Evolutionary conservation across 495 filamentous ascomycete species (phyloP).

Genomic region (Coniosporium apollinis): DNA sequence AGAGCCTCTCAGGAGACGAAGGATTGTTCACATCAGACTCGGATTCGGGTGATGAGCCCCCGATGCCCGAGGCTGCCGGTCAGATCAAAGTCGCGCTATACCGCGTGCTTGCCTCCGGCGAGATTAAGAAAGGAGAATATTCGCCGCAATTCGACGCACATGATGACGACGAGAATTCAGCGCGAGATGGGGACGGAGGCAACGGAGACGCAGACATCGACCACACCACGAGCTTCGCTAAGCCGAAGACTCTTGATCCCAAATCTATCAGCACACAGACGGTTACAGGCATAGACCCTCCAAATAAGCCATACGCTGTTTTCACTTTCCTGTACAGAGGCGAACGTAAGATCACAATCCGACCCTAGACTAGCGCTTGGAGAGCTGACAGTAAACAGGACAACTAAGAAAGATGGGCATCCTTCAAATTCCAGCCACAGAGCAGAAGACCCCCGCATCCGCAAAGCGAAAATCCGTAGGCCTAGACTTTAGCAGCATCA

Average conservation of each 20-base stretch:
- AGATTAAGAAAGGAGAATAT: constrained; percentile 94
- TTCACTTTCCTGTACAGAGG: constrained; percentile 98
- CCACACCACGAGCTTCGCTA: constrained; percentile 96
- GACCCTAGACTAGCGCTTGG: background rate
- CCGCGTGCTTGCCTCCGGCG: constrained; percentile 84
- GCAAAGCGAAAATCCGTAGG: constrained; percentile 60
- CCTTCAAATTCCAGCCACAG: constrained; percentile 41
- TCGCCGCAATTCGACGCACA: constrained; percentile 96
- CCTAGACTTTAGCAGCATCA: constrained; percentile 69
- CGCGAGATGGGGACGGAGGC: constrained; percentile 16
- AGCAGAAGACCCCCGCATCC: constrained; percentile 35
- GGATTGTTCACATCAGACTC: constrained; percentile 43
- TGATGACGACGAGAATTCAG: constrained; percentile 62
- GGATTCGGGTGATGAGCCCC: constrained; percentile 67
- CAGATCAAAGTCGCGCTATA: constrained; percentile 98
- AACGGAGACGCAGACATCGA: constrained; percentile 59
- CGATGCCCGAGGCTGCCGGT: constrained; percentile 79
- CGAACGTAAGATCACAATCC: constrained; percentile 52
- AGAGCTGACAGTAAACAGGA: constrained; percentile 30
- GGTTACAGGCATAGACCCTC: constrained; percentile 92
- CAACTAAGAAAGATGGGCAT: constrained; percentile 94
- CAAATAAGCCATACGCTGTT: constrained; percentile 85
- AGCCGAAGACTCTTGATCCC: constrained; percentile 91
- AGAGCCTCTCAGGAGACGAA: constrained; percentile 56
- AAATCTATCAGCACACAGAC: constrained; percentile 97